Base-by-base conservation (phyloP, 768 basidiomycete genomes). In the Rhizopogon vinicolor region DNA sequence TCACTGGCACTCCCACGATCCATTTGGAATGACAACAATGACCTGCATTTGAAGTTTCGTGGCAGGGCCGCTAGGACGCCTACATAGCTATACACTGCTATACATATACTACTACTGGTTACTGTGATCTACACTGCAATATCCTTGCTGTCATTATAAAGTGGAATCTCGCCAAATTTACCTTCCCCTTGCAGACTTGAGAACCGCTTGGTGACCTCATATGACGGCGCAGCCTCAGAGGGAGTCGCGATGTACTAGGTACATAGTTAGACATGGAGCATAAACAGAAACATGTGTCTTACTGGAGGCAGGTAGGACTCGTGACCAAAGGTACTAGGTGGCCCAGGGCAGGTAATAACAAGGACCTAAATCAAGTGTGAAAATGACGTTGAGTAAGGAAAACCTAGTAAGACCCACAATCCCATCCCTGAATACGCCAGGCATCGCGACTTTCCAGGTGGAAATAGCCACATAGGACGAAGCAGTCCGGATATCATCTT, bases 231-330 rank as follows among this genome's bases (percentile, higher is more conserved):
- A 28, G 69, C 60, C 49, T 79, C 76, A 8, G 61, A 44, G 12
- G 74, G 72, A 2, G 65, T 65, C 52, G 74, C 74, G 51, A 81
- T 70, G 56, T 78, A 74, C 68, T 76, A 58, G 56, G 22, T 35
- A 31, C 14, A n/a, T 14, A 41, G 29, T 35, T 12, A 41, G 5
- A 29, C 29, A n/a, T 14, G 18, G 28, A 31, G 19, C 41, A 37
- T 13, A 7, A 16, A 16, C 28, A 6, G 31, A 13, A 16, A 28
- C 41, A 40, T 3, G 4, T 44, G 0, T 40, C 74, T 63, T 58
- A 78, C 76, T 7, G 78, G 70, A 8, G 82, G 81, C 18, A 78
- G 68, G 58, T 64, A 68, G 6, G 74, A 72, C 35, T 74, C 71
- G 3, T 73, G 72, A 56, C 77, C 73, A 62, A 79, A 82, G 16